Evolutionary conservation across 768 basidiomycete genomes (phyloP).

Genomic region (Collybia sordida): DNA sequence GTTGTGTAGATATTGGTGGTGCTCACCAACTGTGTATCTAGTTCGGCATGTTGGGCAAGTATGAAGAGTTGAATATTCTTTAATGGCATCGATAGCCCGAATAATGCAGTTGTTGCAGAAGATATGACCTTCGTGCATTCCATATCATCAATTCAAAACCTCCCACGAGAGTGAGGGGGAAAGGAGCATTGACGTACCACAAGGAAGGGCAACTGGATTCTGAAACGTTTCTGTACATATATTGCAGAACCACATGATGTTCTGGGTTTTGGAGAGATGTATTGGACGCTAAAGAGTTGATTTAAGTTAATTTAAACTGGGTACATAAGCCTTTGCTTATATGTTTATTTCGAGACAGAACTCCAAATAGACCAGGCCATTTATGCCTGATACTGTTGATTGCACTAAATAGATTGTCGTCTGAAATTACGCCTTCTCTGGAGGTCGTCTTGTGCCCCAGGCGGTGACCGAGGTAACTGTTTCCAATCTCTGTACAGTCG

Average conservation of each 20-base stretch:
- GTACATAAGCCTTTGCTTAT: not conserved
- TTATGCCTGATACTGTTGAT: conserved; percentile 1
- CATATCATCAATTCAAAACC: not conserved
- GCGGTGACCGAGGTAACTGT: not conserved
- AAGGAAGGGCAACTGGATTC: conserved; percentile 59
- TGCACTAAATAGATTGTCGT: conserved; percentile 1
- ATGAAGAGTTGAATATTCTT: conserved; percentile 44
- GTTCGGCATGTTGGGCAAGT: conserved; percentile 59
- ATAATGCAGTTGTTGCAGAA: conserved; percentile 63
- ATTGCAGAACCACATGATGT: conserved; percentile 49
- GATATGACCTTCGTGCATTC: conserved; percentile 49
- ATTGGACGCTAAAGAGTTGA: too few relatives aligned
- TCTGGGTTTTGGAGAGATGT: not conserved
- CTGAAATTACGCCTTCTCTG: not conserved
- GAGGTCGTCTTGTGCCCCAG: not conserved
- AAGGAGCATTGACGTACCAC: conserved; percentile 43
- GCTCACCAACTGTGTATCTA: conserved; percentile 54
- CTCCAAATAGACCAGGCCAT: not conserved
- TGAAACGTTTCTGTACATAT: conserved; percentile 60
- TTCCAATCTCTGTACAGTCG: not conserved
- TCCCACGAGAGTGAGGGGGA: not conserved
- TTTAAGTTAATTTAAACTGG: too few relatives aligned
- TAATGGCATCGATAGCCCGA: conserved; percentile 46
- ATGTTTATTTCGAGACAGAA: conserved; percentile 3
- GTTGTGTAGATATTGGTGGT: not conserved